A percentile compares a stretch with the other conserved stretches of the same genome.
Evolutionary conservation across 306 rosid genomes (phyloP).

Genomic region (Elaeagnus macrophylla): DNA sequence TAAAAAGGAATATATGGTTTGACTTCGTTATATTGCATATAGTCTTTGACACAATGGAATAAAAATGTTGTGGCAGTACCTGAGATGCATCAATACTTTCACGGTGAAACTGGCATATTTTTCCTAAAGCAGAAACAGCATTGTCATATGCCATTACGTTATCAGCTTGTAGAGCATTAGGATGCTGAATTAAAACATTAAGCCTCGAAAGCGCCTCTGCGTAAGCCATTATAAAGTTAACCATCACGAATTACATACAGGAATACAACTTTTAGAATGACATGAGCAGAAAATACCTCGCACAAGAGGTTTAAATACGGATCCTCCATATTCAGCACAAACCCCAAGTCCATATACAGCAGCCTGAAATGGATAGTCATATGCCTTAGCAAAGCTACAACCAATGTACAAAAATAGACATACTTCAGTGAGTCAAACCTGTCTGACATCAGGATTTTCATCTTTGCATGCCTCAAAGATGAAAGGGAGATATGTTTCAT

Average conservation of each 20-base stretch:
- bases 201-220: background rate
- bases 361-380: conserved; percentile 47
- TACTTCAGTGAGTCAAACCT: conserved; percentile 43
- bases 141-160: too few species aligned
- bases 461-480: conserved; percentile 97
- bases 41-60: too few species aligned
- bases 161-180: too few species aligned
- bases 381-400: conserved; percentile 10
- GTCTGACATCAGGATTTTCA: conserved; percentile 87
- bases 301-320: conserved; percentile 73
- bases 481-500: conserved; percentile 87
- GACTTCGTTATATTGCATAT: too few species aligned
- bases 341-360: conserved; percentile 99
- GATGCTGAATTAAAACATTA: background rate
- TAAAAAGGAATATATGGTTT: too few species aligned
- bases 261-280: background rate
- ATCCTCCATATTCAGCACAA: conserved; percentile 92
- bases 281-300: conserved; percentile 46
- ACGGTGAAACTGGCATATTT: too few species aligned
- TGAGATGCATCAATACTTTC: too few species aligned
- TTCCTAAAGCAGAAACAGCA: too few species aligned
- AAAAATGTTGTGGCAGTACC: too few species aligned
- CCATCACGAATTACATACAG: too few species aligned
- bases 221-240: too few species aligned
- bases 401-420: background rate